A percentile compares a stretch with the other conserved stretches of the same genome.
Evolutionary conservation across 441 rosid genomes (phyloP).

Genomic region (Melastoma candidum): DNA sequence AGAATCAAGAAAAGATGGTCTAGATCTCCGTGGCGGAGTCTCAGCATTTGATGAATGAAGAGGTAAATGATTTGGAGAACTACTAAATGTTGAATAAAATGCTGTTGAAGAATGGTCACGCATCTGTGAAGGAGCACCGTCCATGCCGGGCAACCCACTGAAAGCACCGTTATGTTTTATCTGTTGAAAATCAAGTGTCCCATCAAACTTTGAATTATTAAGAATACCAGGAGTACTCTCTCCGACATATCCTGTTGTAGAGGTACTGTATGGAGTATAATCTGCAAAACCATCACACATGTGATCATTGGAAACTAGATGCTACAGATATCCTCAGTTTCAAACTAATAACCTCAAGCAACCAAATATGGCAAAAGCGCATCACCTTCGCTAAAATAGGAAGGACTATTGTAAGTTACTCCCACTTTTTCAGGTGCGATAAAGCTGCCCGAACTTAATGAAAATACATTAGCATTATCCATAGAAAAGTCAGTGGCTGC

Average conservation of each 20-base stretch:
- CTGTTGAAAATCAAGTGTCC: conserved; percentile 24
- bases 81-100: conserved; percentile 31
- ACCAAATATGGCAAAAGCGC: conserved; percentile 3
- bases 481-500: conserved; percentile 11
- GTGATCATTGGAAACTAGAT: conserved; percentile 6
- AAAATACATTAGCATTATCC: conserved; percentile 13
- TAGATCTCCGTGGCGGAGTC: conserved; percentile 46
- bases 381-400: conserved; percentile 29
- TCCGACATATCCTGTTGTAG: conserved; percentile 27
- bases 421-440: conserved; percentile 23
- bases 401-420: conserved; percentile 19
- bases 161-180: conserved; percentile 36
- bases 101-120: conserved; percentile 31
- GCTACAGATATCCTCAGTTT: neutral
- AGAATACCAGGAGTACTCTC: conserved; percentile 29
- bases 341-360: neutral
- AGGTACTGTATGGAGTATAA: conserved; percentile 25
- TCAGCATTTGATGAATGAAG: conserved; percentile 37
- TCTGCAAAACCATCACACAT: conserved; percentile 29
- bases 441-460: conserved; percentile 23
- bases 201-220: conserved; percentile 20
- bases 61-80: conserved; percentile 30
- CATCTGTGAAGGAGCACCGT: conserved; percentile 21
- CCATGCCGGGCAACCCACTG: conserved; percentile 26
- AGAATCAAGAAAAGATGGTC: conserved; percentile 89